Evolutionary conservation across 148 eudicot species (phyloP).

Genomic region (Nepenthes mirabilis): DNA sequence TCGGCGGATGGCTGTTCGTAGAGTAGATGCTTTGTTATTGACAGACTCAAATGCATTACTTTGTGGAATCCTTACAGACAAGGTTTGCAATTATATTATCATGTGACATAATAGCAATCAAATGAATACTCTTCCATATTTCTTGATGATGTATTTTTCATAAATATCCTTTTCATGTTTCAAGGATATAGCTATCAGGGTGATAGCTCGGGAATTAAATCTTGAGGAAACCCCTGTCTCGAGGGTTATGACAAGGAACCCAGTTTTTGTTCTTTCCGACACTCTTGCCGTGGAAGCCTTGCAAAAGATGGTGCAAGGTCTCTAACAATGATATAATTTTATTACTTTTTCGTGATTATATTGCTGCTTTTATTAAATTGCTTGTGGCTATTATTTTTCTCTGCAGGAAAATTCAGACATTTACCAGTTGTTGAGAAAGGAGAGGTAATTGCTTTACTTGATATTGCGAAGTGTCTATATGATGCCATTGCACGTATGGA

Average conservation of each 20-base stretch:
- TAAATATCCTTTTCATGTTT: slow-evolving; percentile 6
- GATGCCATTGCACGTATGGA: slow-evolving; percentile 97
- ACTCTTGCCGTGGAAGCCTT: slow-evolving; percentile 90
- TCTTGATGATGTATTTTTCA: neutral
- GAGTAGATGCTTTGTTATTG: slow-evolving; percentile 83
- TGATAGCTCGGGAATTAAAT: slow-evolving; percentile 79
- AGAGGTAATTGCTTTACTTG: slow-evolving; percentile 91
- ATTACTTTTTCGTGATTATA: neutral
- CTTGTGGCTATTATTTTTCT: slow-evolving; percentile 1
- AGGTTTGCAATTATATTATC: slow-evolving; percentile 32
- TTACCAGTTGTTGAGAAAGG: slow-evolving; percentile 99
- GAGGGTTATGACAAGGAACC: slow-evolving; percentile 93
- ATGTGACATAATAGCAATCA: slow-evolving; percentile 2
- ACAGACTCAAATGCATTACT: slow-evolving; percentile 92
- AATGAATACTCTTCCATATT: neutral
- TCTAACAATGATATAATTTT: neutral
- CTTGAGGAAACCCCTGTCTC: slow-evolving; percentile 80
- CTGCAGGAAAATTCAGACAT: slow-evolving; percentile 82
- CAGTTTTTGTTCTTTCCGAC: slow-evolving; percentile 80
- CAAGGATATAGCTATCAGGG: slow-evolving; percentile 88
- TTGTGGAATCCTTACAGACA: slow-evolving; percentile 93
- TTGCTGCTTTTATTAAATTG: neutral
- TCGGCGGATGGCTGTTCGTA: slow-evolving; percentile 79
- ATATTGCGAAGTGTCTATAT: slow-evolving; percentile 92
- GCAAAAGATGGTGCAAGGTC: slow-evolving; percentile 96